phyloP scores from a whole-genome alignment of 2,329 filamentous ascomycete genomes.

The Sclerotinia trifoliorum region DNA sequence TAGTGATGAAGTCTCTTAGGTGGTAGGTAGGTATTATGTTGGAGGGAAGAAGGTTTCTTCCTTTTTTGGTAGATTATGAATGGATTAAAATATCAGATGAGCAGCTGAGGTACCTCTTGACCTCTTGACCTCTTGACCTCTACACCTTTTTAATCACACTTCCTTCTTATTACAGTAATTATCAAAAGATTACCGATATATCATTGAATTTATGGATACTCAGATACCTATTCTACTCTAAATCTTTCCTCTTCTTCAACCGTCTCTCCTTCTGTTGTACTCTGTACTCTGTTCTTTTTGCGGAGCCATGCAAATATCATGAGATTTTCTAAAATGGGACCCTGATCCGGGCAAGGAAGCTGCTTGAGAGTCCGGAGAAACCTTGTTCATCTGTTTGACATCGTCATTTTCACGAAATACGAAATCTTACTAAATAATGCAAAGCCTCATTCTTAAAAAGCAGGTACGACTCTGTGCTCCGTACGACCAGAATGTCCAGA shows the following conservation, averaged over 20 bases:
- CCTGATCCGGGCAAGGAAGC: conserved; percentile 10
- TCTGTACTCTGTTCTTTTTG: background rate
- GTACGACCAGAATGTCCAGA: background rate
- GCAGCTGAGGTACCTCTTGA: background rate
- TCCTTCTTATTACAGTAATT: background rate
- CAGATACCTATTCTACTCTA: background rate
- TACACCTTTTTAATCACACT: background rate
- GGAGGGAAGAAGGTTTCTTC: background rate
- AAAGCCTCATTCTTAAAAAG: background rate
- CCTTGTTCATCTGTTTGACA: conserved; percentile 8
- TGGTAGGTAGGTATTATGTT: background rate
- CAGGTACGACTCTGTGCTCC: background rate
- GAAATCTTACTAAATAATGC: conserved; percentile 8
- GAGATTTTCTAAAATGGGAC: background rate
- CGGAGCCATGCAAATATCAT: background rate
- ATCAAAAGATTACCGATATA: background rate
- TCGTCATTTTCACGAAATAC: background rate
- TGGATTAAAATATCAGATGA: conserved; percentile 1
- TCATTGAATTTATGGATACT: background rate
- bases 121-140: conserved; percentile 3
- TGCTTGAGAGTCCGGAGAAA: conserved; percentile 15
- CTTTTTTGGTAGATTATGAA: background rate
- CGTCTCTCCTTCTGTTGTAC: background rate
- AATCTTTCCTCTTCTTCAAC: background rate
- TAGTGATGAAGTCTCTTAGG: background rate